These are phyloP conservation scores for Penicillium sp. DNA, from an alignment of 2,329 filamentous ascomycete species.

Conservation along the genomic window DNA sequence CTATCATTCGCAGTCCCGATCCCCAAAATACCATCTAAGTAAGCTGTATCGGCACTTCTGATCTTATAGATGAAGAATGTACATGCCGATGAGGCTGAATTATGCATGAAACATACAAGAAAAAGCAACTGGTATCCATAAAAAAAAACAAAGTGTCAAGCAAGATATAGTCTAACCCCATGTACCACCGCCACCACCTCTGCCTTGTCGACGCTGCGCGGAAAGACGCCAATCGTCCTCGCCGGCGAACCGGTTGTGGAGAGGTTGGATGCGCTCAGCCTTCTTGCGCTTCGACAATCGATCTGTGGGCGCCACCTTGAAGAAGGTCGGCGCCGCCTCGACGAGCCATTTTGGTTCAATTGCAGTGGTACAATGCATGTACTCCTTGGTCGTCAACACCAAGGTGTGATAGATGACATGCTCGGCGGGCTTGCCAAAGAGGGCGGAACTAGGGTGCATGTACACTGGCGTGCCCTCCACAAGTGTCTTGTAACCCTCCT, in stretches of 20 bases:
- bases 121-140: conserved; percentile 1
- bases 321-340: conserved; percentile 96
- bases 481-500: conserved; percentile 95
- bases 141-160: not conserved
- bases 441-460: conserved; percentile 81
- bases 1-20: too few species aligned
- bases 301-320: conserved; percentile 90
- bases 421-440: conserved; percentile 94
- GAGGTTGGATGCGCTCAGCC: conserved; percentile 87
- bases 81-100: not conserved
- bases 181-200: conserved; percentile 83
- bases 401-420: conserved; percentile 82
- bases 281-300: conserved; percentile 83
- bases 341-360: conserved; percentile 95
- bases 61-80: not conserved
- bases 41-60: not conserved
- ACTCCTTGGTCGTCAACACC: conserved; percentile 67
- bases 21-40: not conserved
- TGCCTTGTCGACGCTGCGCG: conserved; percentile 76
- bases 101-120: conserved; percentile 2
- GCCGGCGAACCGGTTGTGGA: conserved; percentile 86
- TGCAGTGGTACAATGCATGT: conserved; percentile 89
- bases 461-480: conserved; percentile 94
- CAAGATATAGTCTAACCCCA: conserved; percentile 55
- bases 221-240: conserved; percentile 95